Percentiles rank a stretch among this genome's conserved stretches.
phyloP scores from a whole-genome alignment of 2,329 filamentous ascomycete species.

The Aspergillus sp. region DNA sequence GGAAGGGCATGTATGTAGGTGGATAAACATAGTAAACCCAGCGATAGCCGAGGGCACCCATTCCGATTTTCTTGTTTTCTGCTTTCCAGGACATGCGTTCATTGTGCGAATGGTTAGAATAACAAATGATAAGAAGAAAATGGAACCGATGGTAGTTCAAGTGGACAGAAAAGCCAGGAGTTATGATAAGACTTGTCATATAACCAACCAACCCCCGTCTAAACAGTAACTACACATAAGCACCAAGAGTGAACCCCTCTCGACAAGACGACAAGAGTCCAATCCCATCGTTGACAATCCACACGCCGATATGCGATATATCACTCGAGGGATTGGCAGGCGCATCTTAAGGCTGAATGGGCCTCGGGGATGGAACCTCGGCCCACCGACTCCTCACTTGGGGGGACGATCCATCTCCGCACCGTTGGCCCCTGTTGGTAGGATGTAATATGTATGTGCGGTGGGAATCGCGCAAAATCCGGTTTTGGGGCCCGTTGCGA shows the following conservation, averaged over 20 bases:
- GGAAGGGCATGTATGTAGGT: conserved; percentile 1
- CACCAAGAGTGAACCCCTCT: neutral
- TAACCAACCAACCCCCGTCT: neutral
- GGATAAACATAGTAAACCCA: conserved; percentile 2
- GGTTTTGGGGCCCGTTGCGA: neutral
- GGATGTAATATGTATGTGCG: neutral
- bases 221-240: neutral
- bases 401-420: neutral
- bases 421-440: neutral
- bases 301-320: neutral
- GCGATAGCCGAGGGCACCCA: neutral
- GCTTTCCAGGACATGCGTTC: neutral
- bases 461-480: neutral
- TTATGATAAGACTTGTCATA: no score
- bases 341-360: neutral
- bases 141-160: no score
- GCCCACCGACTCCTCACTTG: neutral
- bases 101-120: neutral
- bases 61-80: neutral
- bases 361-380: neutral
- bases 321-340: neutral
- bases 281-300: neutral
- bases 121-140: neutral
- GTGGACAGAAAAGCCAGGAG: neutral
- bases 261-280: neutral